Base-by-base conservation (phyloP, 768 basidiomycete genomes). In the Boletus sp. region DNA sequence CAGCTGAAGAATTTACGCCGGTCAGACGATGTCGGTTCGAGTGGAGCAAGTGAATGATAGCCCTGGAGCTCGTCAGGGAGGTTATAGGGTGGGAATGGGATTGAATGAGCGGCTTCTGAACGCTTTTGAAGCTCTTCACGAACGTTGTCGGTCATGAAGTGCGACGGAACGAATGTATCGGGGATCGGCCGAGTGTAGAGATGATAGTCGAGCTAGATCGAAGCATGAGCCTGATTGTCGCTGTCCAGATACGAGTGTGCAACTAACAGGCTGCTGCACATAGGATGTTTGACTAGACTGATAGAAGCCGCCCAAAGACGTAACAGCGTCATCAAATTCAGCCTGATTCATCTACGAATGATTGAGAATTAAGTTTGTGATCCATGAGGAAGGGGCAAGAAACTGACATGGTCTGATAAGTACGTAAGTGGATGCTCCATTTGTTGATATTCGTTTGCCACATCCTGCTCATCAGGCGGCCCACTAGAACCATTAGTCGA, bases 31-130 rank as follows among this genome's bases (percentile, higher is more conserved):
- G 72, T 62, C 32, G 76, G 74, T 68, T 95, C 93, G 4, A 98
- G 79, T 0, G 91, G 91, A 8, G 88, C 80, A 15, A 98, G 80
- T 0, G 88, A 84, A 71, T 97, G 92, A 66, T 98, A 99, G 2
- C 91, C 90, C 66, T 94, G 90, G 1, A 98, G 73, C 59, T 96
- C 92, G 17, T 91, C 87, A 0, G 95, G 95, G 9, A 97, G 77
- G 18, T 80, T 81, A 8, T 82, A 74, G 3, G 83, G 83, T 52
- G 73, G 53, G 53, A 70, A 67, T 20, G 74, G 61, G 36, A 73
- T 61, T 14, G 78, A 71, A 60, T 73, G 70, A 7, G 73, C 54
- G 32, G 74, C 68, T 59, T 84, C 81, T 1, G 80, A 76, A 17
- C 83, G 80, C 54, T 69, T 69, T 52, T 80, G 80, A n/a, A 85